phyloP scores from a whole-genome alignment of 768 basidiomycete species.

The Cystobasidium onofrii region DNA sequence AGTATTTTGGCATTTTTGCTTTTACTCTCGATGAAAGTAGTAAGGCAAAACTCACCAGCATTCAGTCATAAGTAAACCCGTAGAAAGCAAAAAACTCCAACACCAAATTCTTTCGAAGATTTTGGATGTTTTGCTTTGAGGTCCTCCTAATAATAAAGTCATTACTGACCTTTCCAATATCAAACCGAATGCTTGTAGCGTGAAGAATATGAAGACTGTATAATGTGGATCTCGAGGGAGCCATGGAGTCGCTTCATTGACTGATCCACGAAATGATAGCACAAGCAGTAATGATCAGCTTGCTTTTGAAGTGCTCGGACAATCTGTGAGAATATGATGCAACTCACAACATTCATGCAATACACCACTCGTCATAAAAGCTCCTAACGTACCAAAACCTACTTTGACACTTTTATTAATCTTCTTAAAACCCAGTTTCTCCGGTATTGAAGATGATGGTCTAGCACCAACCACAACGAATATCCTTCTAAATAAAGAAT shows the following conservation, averaged over 20 bases:
- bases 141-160: not conserved
- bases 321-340: not conserved
- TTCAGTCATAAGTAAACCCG: conserved; percentile 21
- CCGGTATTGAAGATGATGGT: not conserved
- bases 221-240: conserved; percentile 12
- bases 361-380: conserved; percentile 12
- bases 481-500: conserved; percentile 18
- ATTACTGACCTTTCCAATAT: not conserved
- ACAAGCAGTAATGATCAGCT: too few relatives aligned
- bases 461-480: conserved; percentile 4
- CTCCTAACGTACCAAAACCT: not conserved
- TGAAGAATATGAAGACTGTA: conserved; percentile 8
- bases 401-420: not conserved
- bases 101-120: conserved; percentile 3
- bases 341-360: conserved; percentile 24
- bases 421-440: not conserved
- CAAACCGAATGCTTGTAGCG: conserved; percentile 11
- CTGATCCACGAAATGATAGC: too few relatives aligned
- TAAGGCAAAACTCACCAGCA: conserved; percentile 1
- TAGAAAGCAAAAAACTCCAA: conserved; percentile 1
- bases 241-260: conserved; percentile 28
- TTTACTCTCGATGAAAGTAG: not conserved
- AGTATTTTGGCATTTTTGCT: too few relatives aligned
- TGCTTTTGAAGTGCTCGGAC: not conserved
- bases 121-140: not conserved